Base-by-base conservation (phyloP, 2,329 filamentous ascomycete species). In the Fusarium sp. region DNA sequence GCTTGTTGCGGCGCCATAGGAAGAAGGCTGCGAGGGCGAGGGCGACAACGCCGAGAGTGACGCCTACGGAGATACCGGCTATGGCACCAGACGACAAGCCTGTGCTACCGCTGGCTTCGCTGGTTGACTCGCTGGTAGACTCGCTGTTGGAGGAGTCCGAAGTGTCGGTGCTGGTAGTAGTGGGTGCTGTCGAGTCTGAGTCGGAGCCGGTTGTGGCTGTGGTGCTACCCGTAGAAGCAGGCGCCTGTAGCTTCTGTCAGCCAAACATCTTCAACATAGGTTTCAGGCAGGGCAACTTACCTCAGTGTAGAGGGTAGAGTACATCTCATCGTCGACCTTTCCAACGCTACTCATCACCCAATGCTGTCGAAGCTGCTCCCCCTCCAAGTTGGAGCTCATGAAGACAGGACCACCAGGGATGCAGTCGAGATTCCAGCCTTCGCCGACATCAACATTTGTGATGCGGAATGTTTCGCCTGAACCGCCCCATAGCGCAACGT, bases 321-420 rank as follows among this genome's bases (percentile, higher is more conserved):
- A 79, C 4, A 73, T 75, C 1, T 71, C 71, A 15, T 79, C 74
- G 28, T 79, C 55, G 0, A 79, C 73, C 1, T 70, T 32, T 2
- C 65, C 68, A 1, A 69, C 71, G 17, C 76, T 78, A 5, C 72
- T 74, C 68, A 78, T 71, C 40, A 78, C 60, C 77, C 77, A 79
- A 11, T 74, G 76, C 36, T 78, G 77, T 1, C 76, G 75, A 2
- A 66, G 65, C 48, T 78, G 74, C 3, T 67, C 65, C 1, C 68
- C 65, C 2, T 66, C 51, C 11, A 71, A 62, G 4, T 75, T 65
- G 8, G 64, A 66, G 47, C 69, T 75, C 75, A 79, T 75, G 28
- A 75, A 78, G 4, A 71, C 70, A 4, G 76, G 72, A 20, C 72
- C 73, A 4, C 73, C 71, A 8, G 71, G 73, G 28, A 79, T 75